Evolutionary conservation across 73 alveolate species (phyloP), one percentile per base, ranked within the genome.

Genomic region (Paramecium primaurelia): DNA sequence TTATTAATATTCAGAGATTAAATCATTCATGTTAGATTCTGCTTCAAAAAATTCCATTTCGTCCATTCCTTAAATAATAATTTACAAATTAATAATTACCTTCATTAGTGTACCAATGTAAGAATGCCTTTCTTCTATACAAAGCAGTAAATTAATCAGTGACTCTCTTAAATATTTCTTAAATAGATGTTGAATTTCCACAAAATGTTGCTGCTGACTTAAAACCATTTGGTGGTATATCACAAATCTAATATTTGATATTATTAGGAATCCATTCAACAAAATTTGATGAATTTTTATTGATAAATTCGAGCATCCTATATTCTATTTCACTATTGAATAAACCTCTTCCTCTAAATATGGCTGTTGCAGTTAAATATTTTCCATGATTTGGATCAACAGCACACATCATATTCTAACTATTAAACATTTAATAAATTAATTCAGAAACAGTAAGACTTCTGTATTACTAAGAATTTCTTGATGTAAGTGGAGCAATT

Each of bases 181-280:
- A n/a, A 38, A 77, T 32, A n/a, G 80, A 18, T 10, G 92, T 92
- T 26, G 88, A 85, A 68, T 75, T 91, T 38, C 95, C 96, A 58
- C 84, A 84, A 92, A 93, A 71, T 75, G 93, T 89, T 38, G 86
- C 97, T 90, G 86, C 36, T 6, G 0, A 7, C 20, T 6, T 20
- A 18, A 16, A 20, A 25, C 42, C 22, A 22, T 20, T n/a, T 34
- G 42, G 34, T 3, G 86, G 71, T 6, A 69, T 69, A 16, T 69
- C 86, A 94, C 99, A 97, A 95, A 97, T 68, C 25, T 99, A 95
- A 32, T 97, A 92, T 94, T 97, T 98, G 68, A 97, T 95, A 96
- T 97, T 97, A 95, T 95, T 97, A 77, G 99, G 99, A 98, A 22
- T 98, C 94, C 94, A 93, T 93, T 93, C 96, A 77, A 93, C 96